Percentiles rank a stretch among this genome's conserved stretches.
Evolutionary conservation across 768 basidiomycete species (phyloP).

Genomic region (Lanmaoa pseudosensibilis): DNA sequence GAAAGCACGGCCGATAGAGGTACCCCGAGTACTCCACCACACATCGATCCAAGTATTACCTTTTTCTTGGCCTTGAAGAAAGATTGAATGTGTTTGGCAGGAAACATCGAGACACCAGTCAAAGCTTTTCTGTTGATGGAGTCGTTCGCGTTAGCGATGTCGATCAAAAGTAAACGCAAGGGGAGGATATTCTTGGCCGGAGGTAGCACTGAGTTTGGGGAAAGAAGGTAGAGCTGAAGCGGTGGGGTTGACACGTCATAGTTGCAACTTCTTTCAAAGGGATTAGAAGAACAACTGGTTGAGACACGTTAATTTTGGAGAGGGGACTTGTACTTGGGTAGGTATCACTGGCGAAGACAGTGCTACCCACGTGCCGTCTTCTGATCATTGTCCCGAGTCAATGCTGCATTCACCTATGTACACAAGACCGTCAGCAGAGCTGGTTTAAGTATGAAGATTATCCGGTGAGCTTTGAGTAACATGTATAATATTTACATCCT

Average conservation of each 20-base stretch:
- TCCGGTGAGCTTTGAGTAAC: neutral
- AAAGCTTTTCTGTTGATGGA: conserved; percentile 21
- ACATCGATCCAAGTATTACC: conserved; percentile 12
- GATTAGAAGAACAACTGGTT: neutral
- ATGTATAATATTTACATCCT: neutral
- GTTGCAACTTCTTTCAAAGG: neutral
- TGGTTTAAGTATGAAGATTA: neutral
- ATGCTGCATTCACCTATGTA: neutral
- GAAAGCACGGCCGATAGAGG: neutral
- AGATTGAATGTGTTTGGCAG: conserved; percentile 5
- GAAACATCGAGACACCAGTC: conserved; percentile 19
- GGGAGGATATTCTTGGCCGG: conserved; percentile 23
- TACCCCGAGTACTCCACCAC: conserved; percentile 2
- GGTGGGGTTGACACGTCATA: neutral
- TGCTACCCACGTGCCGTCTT: neutral
- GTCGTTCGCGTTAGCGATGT: conserved; percentile 21
- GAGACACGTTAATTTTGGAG: neutral
- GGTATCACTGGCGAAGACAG: neutral
- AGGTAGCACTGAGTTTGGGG: conserved; percentile 14
- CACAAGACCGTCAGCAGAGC: too few relatives aligned
- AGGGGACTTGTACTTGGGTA: neutral
- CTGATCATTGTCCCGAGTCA: neutral
- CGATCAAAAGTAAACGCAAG: conserved; percentile 24
- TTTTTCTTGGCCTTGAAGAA: neutral
- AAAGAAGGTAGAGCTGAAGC: conserved; percentile 4